Evolutionary conservation across 371 early-diverging fungal genomes (phyloP), one percentile per base, ranked within the genome.

Genomic region (Apophysomyces ossiformis): DNA sequence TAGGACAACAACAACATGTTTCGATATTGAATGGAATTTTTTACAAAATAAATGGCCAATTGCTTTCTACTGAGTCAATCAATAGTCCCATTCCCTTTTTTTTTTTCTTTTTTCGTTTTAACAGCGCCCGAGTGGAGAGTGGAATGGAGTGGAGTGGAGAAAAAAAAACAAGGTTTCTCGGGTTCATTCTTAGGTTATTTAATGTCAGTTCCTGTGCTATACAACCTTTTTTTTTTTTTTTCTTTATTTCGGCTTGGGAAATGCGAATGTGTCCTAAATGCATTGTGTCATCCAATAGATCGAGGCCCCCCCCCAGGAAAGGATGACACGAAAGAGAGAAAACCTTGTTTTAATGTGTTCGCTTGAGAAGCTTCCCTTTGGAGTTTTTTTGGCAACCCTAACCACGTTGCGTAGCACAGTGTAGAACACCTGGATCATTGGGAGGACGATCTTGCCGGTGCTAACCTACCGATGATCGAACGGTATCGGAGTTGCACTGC

Each of bases 401-500:
- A 45, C 46, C 46, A 45, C 46, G 46, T 45, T 45, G 46, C 46
- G 46, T 45, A 45, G 46, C 46, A 45, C 46, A 45, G 16, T 18
- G 16, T n/a, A 45, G 46, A 45, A 45, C 46, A 45, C 46, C 46
- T 45, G 46, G 46, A 18, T 45, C 46, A 45, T 45, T 45, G 13
- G 46, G 16, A n/a, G 46, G 46, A 45, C 46, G 46, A 45, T 45
- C 46, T 45, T 13, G 46, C 13, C 46, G 46, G 16, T 13, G 46
- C 46, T 45, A 45, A 45, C 46, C 46, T 45, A 13, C 46, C 46
- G 46, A 45, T 45, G 46, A 45, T 45, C 46, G 46, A 45, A 45
- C 16, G 32, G 32, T 18, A 12, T 13, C 46, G 46, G 46, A 45
- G 46, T 45, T 45, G n/a, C 46, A 45, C 32, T 26, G 32, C 32